Evolutionary conservation across 2,329 filamentous ascomycete genomes (phyloP), one percentile per base, ranked within the genome.

Genomic region (Immersiporthe knoxdaviesiana): DNA sequence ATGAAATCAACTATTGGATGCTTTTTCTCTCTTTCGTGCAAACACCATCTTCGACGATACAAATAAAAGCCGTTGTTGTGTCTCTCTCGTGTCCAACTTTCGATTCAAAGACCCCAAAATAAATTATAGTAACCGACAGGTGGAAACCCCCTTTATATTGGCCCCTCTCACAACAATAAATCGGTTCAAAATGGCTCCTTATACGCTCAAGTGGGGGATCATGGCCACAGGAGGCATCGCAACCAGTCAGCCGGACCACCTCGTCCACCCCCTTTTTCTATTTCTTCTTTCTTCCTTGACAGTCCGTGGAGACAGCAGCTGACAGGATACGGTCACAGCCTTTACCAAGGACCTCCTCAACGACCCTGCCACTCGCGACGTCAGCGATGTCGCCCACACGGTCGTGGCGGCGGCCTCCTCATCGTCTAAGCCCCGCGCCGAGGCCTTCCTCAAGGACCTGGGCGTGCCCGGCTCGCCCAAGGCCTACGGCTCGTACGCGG

Each of bases 331-430:
- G 14, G 18, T 35, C 8, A 12, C 72, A 88, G 86, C 81, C 72
- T 93, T 96, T 81, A 87, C 90, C 75, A 90, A 90, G 79, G 94
- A 97, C 77, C 87, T 97, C 64, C 88, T 94, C 73, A 86, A 88
- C 70, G 89, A 95, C 79, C 91, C 94, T 21, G 82, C 85, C 54
- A 83, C 84, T 62, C 91, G 94, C 73, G 87, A 86, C 64, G 91
- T 92, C 66, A 81, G 83, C 70, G 92, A 97, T 74, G 84, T 97
- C 72, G 86, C 87, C 68, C 94, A 97, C 81, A 88, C 89, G 74
- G 86, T 97, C 62, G 88, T 90, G 27, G 94, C 93, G 30, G 93
- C 92, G 7, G 91, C 93, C 30, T 96, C 93, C 1, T 96, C 93
- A 5, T 89, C 87, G 54, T 93, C 91, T 61, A 84, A 86, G 72